A percentile compares a stretch with the other conserved stretches of the same genome.
These are phyloP conservation scores for Lentinula novae-zelandiae DNA, from an alignment of 1,284 basidiomycete species.

Conservation along the genomic window DNA sequence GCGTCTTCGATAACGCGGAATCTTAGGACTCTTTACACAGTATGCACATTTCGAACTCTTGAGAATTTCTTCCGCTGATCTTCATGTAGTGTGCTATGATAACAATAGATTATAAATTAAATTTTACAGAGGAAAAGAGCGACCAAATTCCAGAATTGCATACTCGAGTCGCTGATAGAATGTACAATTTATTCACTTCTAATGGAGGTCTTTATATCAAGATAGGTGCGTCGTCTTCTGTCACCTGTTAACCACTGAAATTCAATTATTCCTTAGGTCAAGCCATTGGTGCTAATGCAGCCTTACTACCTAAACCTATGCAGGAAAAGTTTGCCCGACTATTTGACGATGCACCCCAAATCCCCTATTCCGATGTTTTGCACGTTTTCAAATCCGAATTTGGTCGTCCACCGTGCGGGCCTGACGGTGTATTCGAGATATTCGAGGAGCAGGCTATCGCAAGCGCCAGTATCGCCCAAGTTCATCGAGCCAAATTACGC, in stretches of 20 bases:
- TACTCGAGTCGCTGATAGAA: slow-evolving; percentile 73
- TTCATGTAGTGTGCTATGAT: slow-evolving; percentile 54
- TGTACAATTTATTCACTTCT: slow-evolving; percentile 70
- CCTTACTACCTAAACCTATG: slow-evolving; percentile 77
- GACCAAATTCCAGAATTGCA: slow-evolving; percentile 77
- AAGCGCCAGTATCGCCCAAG: slow-evolving; percentile 87
- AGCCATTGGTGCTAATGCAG: slow-evolving; percentile 81
- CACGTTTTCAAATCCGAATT: slow-evolving; percentile 73
- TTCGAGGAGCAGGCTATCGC: slow-evolving; percentile 77
- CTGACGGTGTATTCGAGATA: slow-evolving; percentile 70
- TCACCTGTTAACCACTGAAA: not conserved
- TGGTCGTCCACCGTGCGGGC: slow-evolving; percentile 55
- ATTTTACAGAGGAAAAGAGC: slow-evolving; percentile 67
- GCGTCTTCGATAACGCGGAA: slow-evolving; percentile 66
- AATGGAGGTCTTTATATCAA: slow-evolving; percentile 92
- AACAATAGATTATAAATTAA: slow-evolving; percentile 79
- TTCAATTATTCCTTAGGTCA: slow-evolving; percentile 40
- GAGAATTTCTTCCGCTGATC: not conserved
- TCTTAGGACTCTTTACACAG: slow-evolving; percentile 64
- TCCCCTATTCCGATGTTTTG: slow-evolving; percentile 69
- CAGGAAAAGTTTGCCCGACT: slow-evolving; percentile 77
- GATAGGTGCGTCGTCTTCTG: slow-evolving; percentile 51
- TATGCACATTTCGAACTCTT: slow-evolving; percentile 24
- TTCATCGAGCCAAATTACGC: slow-evolving; percentile 72
- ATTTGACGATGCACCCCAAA: slow-evolving; percentile 84